Evolutionary conservation across 164 flowering plant genomes (phyloP).

Genomic region (Malania oleifera): DNA sequence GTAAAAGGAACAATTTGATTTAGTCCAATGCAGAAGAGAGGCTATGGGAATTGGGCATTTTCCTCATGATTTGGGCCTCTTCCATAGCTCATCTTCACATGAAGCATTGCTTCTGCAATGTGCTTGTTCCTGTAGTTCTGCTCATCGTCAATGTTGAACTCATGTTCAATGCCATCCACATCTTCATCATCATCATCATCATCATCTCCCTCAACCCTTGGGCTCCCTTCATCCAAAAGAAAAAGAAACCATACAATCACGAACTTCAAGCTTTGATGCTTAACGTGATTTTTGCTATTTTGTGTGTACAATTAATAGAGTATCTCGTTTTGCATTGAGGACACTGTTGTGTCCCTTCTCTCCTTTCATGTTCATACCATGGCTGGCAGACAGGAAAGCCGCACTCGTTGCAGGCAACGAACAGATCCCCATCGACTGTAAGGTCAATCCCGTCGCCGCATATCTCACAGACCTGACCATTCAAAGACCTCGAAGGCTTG

Average conservation of each 20-base stretch:
- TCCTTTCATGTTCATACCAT: slow-evolving; percentile 94
- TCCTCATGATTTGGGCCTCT: slow-evolving; percentile 85
- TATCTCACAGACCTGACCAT: slow-evolving; percentile 93
- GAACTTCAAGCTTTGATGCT: not conserved
- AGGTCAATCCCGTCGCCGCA: slow-evolving; percentile 86
- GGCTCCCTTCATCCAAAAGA: slow-evolving; percentile 53
- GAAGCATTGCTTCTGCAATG: slow-evolving; percentile 78
- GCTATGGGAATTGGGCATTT: slow-evolving; percentile 59
- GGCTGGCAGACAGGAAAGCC: slow-evolving; percentile 98
- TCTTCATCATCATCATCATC: slow-evolving; percentile 99
- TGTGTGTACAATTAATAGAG: no score
- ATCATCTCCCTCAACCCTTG: slow-evolving; percentile 94
- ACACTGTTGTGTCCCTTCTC: slow-evolving; percentile 87
- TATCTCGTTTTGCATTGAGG: slow-evolving; percentile 92
- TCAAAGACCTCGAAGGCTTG: slow-evolving; percentile 72
- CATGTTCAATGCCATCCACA: slow-evolving; percentile 84
- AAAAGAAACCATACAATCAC: not conserved
- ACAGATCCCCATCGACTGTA: slow-evolving; percentile 83
- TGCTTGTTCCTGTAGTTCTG: slow-evolving; percentile 49
- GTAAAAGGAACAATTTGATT: not conserved
- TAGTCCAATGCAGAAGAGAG: no score
- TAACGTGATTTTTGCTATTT: not conserved
- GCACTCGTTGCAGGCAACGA: slow-evolving; percentile 96
- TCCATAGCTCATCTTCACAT: slow-evolving; percentile 95
- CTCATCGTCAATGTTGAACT: slow-evolving; percentile 76